A percentile compares a stretch with the other conserved stretches of the same genome.
Evolutionary conservation across 192 early-diverging fungal species (phyloP).

Genomic region (Coemansia sp.): DNA sequence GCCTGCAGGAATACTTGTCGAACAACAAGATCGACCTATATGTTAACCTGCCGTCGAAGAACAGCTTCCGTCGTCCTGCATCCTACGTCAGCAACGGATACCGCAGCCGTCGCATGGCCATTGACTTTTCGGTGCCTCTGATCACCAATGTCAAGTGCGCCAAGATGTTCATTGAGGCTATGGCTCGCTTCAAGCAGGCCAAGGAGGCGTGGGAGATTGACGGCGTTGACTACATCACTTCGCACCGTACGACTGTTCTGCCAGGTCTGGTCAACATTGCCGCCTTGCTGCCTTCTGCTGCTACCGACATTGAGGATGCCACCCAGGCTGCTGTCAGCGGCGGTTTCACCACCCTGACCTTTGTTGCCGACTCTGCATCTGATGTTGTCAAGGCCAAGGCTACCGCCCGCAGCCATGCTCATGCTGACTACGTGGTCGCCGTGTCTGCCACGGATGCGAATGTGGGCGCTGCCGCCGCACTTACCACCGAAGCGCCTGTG

Average conservation of each 20-base stretch:
- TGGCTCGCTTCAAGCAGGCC: conserved; percentile 62
- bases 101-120: conserved; percentile 92
- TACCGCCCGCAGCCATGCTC: conserved; percentile 56
- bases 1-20: conserved; percentile 88
- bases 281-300: conserved; percentile 59
- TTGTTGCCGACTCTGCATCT: conserved; percentile 55
- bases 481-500: conserved; percentile 48
- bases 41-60: conserved; percentile 98
- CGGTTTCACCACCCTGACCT: conserved; percentile 80
- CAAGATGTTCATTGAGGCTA: conserved; percentile 95
- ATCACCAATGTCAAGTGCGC: conserved; percentile 99
- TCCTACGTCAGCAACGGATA: conserved; percentile 95
- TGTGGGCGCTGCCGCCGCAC: conserved; percentile 49
- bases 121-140: conserved; percentile 94
- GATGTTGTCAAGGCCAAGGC: conserved; percentile 53
- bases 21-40: conserved; percentile 98
- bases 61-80: conserved; percentile 93
- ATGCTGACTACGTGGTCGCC: conserved; percentile 72
- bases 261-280: conserved; percentile 89
- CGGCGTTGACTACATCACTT: conserved; percentile 88
- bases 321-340: conserved; percentile 74
- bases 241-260: conserved; percentile 75
- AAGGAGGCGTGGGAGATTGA: conserved; percentile 65
- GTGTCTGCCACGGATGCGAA: conserved; percentile 72
- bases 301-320: conserved; percentile 55